Percentiles rank a stretch among this genome's conserved stretches.
phyloP scores from a whole-genome alignment of 257 asterid genomes.

The Forsythia suspensa region DNA sequence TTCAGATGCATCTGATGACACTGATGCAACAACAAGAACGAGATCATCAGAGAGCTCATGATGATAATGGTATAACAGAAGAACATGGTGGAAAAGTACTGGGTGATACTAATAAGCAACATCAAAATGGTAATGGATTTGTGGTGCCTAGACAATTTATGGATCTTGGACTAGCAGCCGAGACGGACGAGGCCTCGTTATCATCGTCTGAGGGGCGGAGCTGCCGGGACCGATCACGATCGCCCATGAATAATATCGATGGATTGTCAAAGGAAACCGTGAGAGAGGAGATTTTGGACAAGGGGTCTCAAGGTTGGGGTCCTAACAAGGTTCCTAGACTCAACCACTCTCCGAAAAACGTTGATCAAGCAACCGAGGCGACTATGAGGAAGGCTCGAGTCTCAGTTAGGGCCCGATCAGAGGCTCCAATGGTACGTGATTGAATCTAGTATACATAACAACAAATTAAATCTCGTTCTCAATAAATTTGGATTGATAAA shows the following conservation, averaged over 20 bases:
- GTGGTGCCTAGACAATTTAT: conserved; percentile 79
- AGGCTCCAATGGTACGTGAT: conserved; percentile 71
- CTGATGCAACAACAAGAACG: conserved; percentile 53
- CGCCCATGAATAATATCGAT: conserved; percentile 33
- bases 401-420: conserved; percentile 89
- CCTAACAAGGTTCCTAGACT: conserved; percentile 54
- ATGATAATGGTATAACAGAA: conserved; percentile 20
- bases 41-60: conserved; percentile 26
- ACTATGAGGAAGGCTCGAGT: conserved; percentile 99
- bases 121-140: conserved; percentile 30
- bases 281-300: conserved; percentile 42
- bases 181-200: conserved; percentile 49
- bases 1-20: conserved; percentile 57
- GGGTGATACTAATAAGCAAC: conserved; percentile 7
- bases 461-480: neutral
- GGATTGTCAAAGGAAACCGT: conserved; percentile 17
- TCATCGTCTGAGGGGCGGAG: conserved; percentile 62
- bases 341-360: conserved; percentile 34
- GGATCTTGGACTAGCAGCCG: conserved; percentile 70
- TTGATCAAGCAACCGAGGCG: conserved; percentile 84
- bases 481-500: neutral
- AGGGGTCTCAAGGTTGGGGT: conserved; percentile 37
- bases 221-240: conserved; percentile 34
- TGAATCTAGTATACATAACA: neutral
- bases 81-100: conserved; percentile 26